A percentile compares a stretch with the other conserved stretches of the same genome.
Conservation (phyloP, 2,329 filamentous ascomycete species). For the Fusarium mexicanum region DNA sequence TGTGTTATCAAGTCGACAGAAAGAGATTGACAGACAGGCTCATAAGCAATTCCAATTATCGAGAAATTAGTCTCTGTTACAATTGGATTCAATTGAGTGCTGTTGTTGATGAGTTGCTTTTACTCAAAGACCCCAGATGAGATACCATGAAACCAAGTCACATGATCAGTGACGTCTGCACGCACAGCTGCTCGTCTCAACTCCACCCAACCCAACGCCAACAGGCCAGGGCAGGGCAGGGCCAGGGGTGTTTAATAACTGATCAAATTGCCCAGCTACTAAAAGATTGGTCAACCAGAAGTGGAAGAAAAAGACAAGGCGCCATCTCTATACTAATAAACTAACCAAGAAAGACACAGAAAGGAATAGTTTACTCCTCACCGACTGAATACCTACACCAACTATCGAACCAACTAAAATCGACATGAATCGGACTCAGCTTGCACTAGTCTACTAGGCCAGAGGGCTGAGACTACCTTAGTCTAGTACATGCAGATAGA, state of each 20-base stretch:
- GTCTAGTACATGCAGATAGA: background rate
- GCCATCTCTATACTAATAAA: background rate
- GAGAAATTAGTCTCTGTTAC: no score
- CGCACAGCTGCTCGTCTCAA: conserved; percentile 27
- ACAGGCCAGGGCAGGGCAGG: conserved; percentile 11
- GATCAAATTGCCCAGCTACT: background rate
- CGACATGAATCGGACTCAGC: background rate
- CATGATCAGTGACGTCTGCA: conserved; percentile 40
- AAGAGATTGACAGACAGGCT: background rate
- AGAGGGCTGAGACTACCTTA: conserved; percentile 7
- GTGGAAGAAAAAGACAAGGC: background rate
- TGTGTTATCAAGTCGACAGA: background rate
- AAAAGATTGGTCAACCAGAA: background rate
- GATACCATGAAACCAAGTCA: conserved; percentile 15
- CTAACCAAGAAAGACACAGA: background rate
- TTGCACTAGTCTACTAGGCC: background rate
- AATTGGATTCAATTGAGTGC: background rate
- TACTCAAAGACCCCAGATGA: background rate
- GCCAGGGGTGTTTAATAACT: conserved; percentile 3
- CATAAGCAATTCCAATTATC: background rate
- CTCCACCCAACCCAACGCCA: conserved; percentile 29
- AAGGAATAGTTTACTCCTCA: background rate
- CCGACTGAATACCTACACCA: conserved; percentile 1
- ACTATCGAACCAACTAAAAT: background rate
- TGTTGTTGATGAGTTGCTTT: background rate